Conservation (phyloP, 306 rosid genomes). For the Castanea crenata region DNA sequence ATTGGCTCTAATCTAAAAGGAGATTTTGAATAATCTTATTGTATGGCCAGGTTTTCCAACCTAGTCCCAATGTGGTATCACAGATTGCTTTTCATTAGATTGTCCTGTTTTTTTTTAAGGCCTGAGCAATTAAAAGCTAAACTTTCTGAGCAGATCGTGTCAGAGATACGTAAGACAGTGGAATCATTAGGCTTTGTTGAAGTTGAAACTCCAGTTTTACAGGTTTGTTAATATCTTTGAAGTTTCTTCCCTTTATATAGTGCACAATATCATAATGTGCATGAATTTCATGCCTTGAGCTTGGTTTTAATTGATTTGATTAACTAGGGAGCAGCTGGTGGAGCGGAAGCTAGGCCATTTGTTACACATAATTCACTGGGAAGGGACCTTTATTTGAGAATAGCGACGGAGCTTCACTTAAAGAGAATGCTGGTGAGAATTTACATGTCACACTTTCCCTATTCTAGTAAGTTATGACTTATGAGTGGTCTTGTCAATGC, state of each 20-base stretch:
- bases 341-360: conserved; percentile 98
- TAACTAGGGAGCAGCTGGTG: conserved; percentile 95
- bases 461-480: too few relatives aligned
- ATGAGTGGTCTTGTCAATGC: too few relatives aligned
- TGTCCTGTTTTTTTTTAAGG: conserved; percentile 7
- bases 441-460: not conserved
- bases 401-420: conserved; percentile 94
- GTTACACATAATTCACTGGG: conserved; percentile 89
- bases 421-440: conserved; percentile 96
- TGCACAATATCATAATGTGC: not conserved
- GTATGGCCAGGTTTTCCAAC: not conserved
- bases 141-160: conserved; percentile 57
- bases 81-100: not conserved
- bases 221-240: conserved; percentile 53
- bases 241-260: not conserved
- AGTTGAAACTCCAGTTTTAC: conserved; percentile 98
- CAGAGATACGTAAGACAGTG: conserved; percentile 83
- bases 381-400: conserved; percentile 91
- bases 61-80: not conserved
- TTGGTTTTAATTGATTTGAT: conserved; percentile 40
- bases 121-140: conserved; percentile 11
- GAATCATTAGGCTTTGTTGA: conserved; percentile 85
- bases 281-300: conserved; percentile 13
- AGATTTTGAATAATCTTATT: conserved; percentile 1
- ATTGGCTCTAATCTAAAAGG: conserved; percentile 4